Evolutionary conservation across 2,329 filamentous ascomycete genomes (phyloP).

Genomic region (Pyrenophora graminea): DNA sequence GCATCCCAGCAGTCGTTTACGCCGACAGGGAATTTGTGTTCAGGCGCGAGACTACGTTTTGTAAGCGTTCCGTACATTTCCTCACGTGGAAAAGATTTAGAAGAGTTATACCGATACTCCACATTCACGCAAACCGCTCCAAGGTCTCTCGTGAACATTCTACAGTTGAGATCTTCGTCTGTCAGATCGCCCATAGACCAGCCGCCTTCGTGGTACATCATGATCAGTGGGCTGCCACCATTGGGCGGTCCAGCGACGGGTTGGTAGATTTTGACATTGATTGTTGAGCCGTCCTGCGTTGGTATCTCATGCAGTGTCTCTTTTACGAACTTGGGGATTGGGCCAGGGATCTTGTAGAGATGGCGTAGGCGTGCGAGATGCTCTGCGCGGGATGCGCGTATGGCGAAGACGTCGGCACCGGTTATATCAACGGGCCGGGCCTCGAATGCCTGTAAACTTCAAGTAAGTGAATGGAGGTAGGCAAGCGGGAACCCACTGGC

Average conservation of each 20-base stretch:
- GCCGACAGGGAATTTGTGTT: constrained; percentile 55
- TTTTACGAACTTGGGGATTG: constrained; percentile 34
- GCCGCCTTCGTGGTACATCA: constrained; percentile 52
- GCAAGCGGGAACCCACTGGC: background rate
- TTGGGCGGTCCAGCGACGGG: constrained; percentile 25
- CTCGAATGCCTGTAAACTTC: constrained; percentile 28
- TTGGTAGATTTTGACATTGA: constrained; percentile 36
- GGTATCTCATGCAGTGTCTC: constrained; percentile 35
- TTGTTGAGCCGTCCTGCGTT: constrained; percentile 30
- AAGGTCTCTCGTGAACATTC: constrained; percentile 45
- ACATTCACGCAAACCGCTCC: constrained; percentile 54
- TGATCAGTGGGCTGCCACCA: constrained; percentile 32
- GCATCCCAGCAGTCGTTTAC: constrained; percentile 56
- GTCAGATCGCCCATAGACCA: constrained; percentile 52
- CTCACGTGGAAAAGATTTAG: background rate
- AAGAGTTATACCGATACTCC: constrained; percentile 50
- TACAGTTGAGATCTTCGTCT: constrained; percentile 50
- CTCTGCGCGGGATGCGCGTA: constrained; percentile 28
- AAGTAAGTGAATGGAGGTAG: background rate
- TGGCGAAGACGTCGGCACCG: constrained; percentile 22
- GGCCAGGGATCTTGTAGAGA: constrained; percentile 37
- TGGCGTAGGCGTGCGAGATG: constrained; percentile 37
- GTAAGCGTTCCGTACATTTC: background rate
- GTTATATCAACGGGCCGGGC: constrained; percentile 25
- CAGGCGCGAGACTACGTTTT: constrained; percentile 52